Evolutionary conservation across 2,329 filamentous ascomycete species (phyloP), one percentile per base, ranked within the genome.

Genomic region (Penicillium italicum): DNA sequence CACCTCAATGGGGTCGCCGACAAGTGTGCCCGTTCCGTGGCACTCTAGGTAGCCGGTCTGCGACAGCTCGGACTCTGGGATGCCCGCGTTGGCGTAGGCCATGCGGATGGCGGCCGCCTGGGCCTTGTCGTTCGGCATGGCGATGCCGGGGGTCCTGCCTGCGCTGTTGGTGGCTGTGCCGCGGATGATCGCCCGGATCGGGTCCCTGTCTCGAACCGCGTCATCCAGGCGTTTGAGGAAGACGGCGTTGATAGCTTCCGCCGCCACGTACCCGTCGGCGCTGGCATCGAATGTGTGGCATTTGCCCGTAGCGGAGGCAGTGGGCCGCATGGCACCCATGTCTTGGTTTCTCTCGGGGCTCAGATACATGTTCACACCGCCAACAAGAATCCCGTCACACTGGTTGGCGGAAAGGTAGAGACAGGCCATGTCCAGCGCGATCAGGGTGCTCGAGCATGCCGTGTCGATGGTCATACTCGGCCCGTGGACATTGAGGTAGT

Each of bases 111-210:
- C 50, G 5, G 48, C 55, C 22, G 56, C 61, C 46, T 75, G 71
- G 0, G 67, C 62, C 7, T 60, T 58, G 2, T 45, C 12, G 50
- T 45, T 76, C 0, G 77, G 78, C 58, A 70, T 65, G 0, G 74
- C 74, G 24, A 79, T 74, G 2, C 74, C 73, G 28, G 68, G 64
- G 0, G 77, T 76, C 30, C 65, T 64, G 3, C 78, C 78, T 58
- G 80, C 75, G 51, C 74, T 69, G 58, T 80, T 79, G 2, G 80
- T 40, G 11, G 37, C 20, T 22, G 37, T 40, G 11, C 37, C 37
- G 37, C 37, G 37, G 12, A 40, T 40, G 11, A 40, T 4, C 14
- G 37, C 37, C 2, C 37, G 37, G 5, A 40, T 14, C 5, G 37
- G 18, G 11, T 40, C 37, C 5, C 37, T 7, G 20, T 40, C 37